Base-by-base conservation (phyloP, 1,284 basidiomycete species). In the Singerocomus rubriflavus region DNA sequence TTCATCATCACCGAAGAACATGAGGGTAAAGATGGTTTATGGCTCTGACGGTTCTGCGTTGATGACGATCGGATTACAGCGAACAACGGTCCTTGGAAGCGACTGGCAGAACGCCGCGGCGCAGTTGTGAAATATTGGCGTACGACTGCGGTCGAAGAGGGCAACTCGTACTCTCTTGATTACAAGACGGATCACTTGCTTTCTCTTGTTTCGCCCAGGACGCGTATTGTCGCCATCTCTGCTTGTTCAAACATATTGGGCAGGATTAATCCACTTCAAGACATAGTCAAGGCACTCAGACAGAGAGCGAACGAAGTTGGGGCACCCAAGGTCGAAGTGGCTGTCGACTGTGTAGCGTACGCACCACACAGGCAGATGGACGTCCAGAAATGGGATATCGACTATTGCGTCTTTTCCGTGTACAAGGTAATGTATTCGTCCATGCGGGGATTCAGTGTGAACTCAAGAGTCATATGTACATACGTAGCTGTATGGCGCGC, bases 161-260 rank as follows among this genome's bases (percentile, higher is more conserved):
- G 76, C 45, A 88, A 88, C 55, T 79, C 84, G 0, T 91, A 85
- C 61, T 81, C 83, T 2, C 71, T 89, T n/a, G 66, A 65, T 1
- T 75, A 84, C 40, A 73, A 78, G 35, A 62, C 82, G n/a, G 72
- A 76, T 14, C 75, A 80, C n/a, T 75, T 91, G 1, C 65, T 84
- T 12, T 76, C 79, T 1, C 21, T 21, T 4, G 75, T 91, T 55
- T 77, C 81, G 0, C 51, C 74, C 8, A 80, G 77, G 58, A 91
- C 88, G 16, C 81, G 87, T 2, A 71, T 91, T 41, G 77, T 91
- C 35, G 85, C 88, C 0, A 82, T 91, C 66, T 80, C 84, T 0
- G 88, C 81, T 3, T 87, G 82, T 57, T 90, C 87, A 2, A 91
- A 92, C 62, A 77, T 91, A 46, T 75, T 91, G 12, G 89, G 89